These are phyloP conservation scores for Ettlia oleoabundans DNA, from an alignment of 139 green algal species.

Conservation along the genomic window DNA sequence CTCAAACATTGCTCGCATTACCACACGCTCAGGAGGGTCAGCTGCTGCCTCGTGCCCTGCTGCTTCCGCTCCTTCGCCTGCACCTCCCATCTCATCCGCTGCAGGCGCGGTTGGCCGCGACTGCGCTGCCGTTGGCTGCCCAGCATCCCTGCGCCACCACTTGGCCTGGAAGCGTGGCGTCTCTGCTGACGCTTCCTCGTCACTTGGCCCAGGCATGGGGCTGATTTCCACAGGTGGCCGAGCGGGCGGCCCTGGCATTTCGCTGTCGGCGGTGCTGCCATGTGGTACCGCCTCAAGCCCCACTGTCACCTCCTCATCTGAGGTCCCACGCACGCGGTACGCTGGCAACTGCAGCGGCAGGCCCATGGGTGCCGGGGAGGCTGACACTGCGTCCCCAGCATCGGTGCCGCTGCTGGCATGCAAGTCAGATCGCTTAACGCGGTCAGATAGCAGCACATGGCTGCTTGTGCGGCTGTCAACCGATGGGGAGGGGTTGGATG, in stretches of 20 bases:
- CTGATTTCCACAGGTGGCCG: neutral
- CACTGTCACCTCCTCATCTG: neutral
- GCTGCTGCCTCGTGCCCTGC: neutral
- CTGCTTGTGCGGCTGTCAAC: conserved; percentile 26
- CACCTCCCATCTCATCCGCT: too few relatives aligned
- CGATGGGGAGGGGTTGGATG: conserved; percentile 10
- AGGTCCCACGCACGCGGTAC: neutral
- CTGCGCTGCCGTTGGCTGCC: neutral
- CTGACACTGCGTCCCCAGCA: neutral
- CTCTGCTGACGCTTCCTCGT: neutral
- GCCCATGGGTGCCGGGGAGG: neutral
- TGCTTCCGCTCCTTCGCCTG: too few relatives aligned
- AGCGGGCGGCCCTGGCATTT: neutral
- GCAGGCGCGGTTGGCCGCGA: too few relatives aligned
- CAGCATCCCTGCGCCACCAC: neutral
- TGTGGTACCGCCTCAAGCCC: conserved; percentile 23
- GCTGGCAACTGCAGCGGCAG: too few relatives aligned
- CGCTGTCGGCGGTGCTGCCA: neutral
- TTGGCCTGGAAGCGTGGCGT: neutral
- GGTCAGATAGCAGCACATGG: conserved; percentile 4
- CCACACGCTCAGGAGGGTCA: neutral
- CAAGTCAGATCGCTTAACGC: conserved; percentile 7
- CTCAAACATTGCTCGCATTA: neutral
- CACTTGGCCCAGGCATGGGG: neutral
- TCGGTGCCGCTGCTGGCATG: neutral